phyloP scores from a whole-genome alignment of 495 filamentous ascomycete genomes.

The Aspergillus sclerotiicarbonarius region DNA sequence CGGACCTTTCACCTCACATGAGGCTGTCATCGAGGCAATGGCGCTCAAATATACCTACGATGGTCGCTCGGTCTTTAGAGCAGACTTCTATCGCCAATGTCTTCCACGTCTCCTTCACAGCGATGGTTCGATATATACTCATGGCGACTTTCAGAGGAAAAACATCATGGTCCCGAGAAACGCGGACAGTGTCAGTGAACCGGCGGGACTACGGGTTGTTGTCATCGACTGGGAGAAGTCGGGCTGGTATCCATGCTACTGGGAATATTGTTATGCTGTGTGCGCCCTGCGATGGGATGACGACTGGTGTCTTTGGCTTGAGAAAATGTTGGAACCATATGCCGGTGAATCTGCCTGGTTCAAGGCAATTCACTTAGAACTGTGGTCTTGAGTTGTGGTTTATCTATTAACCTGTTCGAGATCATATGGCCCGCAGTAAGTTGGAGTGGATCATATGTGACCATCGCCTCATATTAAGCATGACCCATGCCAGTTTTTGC shows the following conservation, averaged over 20 bases:
- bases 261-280: constrained; percentile 41
- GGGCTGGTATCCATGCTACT: constrained; percentile 43
- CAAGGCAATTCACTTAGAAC: background rate
- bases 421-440: too few species aligned
- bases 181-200: constrained; percentile 16
- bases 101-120: constrained; percentile 23
- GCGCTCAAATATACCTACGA: constrained; percentile 25
- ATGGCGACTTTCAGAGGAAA: constrained; percentile 24
- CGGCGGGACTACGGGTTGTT: constrained; percentile 26
- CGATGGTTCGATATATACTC: constrained; percentile 18
- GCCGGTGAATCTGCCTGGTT: constrained; percentile 7
- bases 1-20: constrained; percentile 33
- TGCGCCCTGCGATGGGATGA: constrained; percentile 6
- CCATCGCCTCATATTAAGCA: too few species aligned
- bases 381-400: background rate
- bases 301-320: constrained; percentile 9
- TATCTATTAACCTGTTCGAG: too few species aligned
- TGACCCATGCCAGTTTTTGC: too few species aligned
- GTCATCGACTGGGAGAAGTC: constrained; percentile 46
- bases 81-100: constrained; percentile 32
- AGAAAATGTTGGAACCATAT: constrained; percentile 8
- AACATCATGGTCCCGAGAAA: constrained; percentile 14
- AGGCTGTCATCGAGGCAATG: constrained; percentile 30
- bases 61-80: constrained; percentile 21
- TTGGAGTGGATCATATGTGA: too few species aligned